A percentile compares a stretch with the other conserved stretches of the same genome.
phyloP scores from a whole-genome alignment of 2,329 filamentous ascomycete species.

The Ploettnerulaceae sp. region DNA sequence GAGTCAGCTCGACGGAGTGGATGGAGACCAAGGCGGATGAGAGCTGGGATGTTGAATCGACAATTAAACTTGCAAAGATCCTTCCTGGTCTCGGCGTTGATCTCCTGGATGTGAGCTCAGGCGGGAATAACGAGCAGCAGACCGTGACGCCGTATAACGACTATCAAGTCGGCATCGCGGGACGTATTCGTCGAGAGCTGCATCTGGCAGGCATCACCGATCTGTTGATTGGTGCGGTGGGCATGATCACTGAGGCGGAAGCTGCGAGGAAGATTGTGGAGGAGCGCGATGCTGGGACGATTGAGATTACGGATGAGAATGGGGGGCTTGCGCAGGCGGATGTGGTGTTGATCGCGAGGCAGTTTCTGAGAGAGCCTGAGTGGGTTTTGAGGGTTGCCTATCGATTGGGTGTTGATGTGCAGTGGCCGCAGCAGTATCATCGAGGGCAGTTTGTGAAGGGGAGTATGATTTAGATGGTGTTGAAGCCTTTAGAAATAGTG shows the following conservation, averaged over 20 bases:
- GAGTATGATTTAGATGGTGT: conserved; percentile 23
- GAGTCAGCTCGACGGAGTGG: conserved; percentile 61
- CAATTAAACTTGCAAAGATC: conserved; percentile 59
- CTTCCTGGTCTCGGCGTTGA: conserved; percentile 74
- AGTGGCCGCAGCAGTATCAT: conserved; percentile 49
- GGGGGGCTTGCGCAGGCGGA: conserved; percentile 46
- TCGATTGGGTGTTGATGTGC: conserved; percentile 64
- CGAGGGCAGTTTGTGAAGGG: conserved; percentile 24
- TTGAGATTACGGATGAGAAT: conserved; percentile 13
- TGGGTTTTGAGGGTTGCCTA: conserved; percentile 70
- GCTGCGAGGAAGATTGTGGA: conserved; percentile 51
- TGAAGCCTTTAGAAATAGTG: not conserved
- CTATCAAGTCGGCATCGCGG: conserved; percentile 72
- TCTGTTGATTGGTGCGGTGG: conserved; percentile 69
- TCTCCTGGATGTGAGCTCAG: conserved; percentile 75
- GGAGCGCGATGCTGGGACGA: conserved; percentile 8
- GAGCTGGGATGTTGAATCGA: conserved; percentile 27
- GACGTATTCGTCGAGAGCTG: conserved; percentile 64
- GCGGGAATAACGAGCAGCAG: conserved; percentile 61
- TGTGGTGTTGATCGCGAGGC: conserved; percentile 64
- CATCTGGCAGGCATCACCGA: conserved; percentile 41
- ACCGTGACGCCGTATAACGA: conserved; percentile 44
- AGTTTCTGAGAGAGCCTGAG: conserved; percentile 78
- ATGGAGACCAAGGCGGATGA: conserved; percentile 40
- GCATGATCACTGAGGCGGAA: conserved; percentile 64